phyloP scores from a whole-genome alignment of 202 grass and related monocot genomes.

The Setaria viridis region DNA sequence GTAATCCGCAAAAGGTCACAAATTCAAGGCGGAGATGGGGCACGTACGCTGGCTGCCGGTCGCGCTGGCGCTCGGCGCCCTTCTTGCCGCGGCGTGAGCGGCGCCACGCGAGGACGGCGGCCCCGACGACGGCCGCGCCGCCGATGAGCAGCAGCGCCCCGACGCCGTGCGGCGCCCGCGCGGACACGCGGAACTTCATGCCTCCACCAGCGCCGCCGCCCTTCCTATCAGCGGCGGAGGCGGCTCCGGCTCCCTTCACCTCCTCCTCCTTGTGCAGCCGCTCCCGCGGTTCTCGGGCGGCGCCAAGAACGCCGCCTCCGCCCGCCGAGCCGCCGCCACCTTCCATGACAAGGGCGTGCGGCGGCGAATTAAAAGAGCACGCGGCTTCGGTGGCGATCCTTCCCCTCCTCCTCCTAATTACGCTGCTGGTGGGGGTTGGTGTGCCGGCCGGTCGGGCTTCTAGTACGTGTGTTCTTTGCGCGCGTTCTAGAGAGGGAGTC shows the following conservation, averaged over 20 bases:
- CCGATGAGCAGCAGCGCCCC: slow-evolving; percentile 52
- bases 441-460: neutral
- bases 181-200: slow-evolving; percentile 44
- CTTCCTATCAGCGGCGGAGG: slow-evolving; percentile 16
- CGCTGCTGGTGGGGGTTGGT: slow-evolving; percentile 1
- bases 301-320: slow-evolving; percentile 5
- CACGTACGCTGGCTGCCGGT: slow-evolving; percentile 25
- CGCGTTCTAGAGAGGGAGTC: slow-evolving; percentile 39
- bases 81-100: slow-evolving; percentile 13
- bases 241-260: neutral
- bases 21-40: neutral
- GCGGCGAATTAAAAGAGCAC: slow-evolving; percentile 36
- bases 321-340: neutral
- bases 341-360: slow-evolving; percentile 22
- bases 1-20: neutral
- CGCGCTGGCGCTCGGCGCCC: neutral
- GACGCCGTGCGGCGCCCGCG: slow-evolving; percentile 48
- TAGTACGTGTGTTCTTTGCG: slow-evolving; percentile 41
- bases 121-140: slow-evolving; percentile 46
- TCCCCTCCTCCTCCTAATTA: neutral
- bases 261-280: neutral
- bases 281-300: neutral
- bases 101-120: slow-evolving; percentile 50
- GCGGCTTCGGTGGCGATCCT: neutral
- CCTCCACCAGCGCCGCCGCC: neutral